Conservation (phyloP, 2,329 filamentous ascomycete genomes). For the Phaeosphaeria sp. region DNA sequence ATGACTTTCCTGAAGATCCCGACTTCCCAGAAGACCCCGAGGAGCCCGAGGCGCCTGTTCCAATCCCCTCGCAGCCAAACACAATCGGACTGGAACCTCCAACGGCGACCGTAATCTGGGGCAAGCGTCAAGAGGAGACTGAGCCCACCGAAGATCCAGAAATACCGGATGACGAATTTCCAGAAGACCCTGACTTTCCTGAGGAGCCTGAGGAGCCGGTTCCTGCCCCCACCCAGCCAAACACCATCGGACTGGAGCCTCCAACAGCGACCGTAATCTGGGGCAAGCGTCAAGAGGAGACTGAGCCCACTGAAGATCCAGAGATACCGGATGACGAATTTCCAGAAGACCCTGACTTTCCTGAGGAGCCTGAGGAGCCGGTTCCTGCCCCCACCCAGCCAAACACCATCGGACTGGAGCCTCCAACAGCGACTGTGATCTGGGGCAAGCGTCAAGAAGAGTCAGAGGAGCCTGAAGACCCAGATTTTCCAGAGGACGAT, state of each 20-base stretch:
- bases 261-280: slow-evolving; percentile 21
- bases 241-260: slow-evolving; percentile 15
- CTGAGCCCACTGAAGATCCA: too few relatives aligned
- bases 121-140: slow-evolving; percentile 18
- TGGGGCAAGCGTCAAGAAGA: slow-evolving; percentile 12
- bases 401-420: slow-evolving; percentile 4
- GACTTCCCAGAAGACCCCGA: slow-evolving; percentile 1
- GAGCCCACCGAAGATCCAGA: not conserved
- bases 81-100: slow-evolving; percentile 16
- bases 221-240: slow-evolving; percentile 10
- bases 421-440: slow-evolving; percentile 11
- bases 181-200: slow-evolving; percentile 6
- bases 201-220: slow-evolving; percentile 2
- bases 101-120: slow-evolving; percentile 19
- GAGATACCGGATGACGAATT: too few relatives aligned
- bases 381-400: slow-evolving; percentile 3
- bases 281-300: slow-evolving; percentile 7
- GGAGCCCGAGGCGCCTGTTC: slow-evolving; percentile 1
- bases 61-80: slow-evolving; percentile 10
- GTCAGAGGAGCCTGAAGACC: slow-evolving; percentile 4
- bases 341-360: slow-evolving; percentile 1
- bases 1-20: slow-evolving; percentile 12
- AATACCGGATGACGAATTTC: slow-evolving; percentile 8
- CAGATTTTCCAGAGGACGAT: not conserved
- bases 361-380: not conserved